Conservation (phyloP, 805 yeast genomes). For the Metschnikowia cerradonensis region DNA sequence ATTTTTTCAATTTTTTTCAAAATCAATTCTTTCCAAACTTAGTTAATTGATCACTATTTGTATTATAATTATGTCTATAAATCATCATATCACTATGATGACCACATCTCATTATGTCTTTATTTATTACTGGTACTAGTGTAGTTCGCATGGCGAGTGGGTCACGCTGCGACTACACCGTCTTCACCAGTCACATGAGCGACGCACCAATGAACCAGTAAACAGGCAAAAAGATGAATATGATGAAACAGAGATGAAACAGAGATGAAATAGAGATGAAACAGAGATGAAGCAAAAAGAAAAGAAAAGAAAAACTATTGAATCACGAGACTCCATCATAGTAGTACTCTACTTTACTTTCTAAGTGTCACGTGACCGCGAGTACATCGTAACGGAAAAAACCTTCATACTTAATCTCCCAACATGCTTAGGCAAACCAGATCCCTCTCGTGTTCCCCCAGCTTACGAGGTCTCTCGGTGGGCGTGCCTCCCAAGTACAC, state of each 20-base stretch:
- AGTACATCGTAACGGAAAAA: not conserved
- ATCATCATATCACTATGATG: too few relatives aligned
- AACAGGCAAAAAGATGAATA: not conserved
- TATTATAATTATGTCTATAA: too few relatives aligned
- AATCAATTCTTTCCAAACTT: too few relatives aligned
- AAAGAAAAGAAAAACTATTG: not conserved
- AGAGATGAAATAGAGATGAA: not conserved
- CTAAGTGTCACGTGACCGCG: not conserved
- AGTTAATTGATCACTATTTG: too few relatives aligned
- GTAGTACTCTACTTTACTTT: not conserved
- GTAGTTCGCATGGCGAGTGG: too few relatives aligned
- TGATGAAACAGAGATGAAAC: too few relatives aligned
- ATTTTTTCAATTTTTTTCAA: too few relatives aligned
- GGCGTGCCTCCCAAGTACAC: conserved; percentile 63
- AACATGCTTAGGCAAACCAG: conserved; percentile 3
- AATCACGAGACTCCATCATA: not conserved
- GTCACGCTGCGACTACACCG: too few relatives aligned
- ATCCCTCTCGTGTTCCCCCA: conserved; percentile 3
- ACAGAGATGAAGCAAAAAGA: not conserved
- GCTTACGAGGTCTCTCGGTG: conserved; percentile 12
- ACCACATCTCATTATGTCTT: too few relatives aligned
- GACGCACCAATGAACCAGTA: not conserved
- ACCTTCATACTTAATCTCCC: not conserved
- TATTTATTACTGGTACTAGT: too few relatives aligned
- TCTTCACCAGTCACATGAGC: too few relatives aligned